Evolutionary conservation across 768 basidiomycete species (phyloP).

Genomic region (Boletus reticuloceps): DNA sequence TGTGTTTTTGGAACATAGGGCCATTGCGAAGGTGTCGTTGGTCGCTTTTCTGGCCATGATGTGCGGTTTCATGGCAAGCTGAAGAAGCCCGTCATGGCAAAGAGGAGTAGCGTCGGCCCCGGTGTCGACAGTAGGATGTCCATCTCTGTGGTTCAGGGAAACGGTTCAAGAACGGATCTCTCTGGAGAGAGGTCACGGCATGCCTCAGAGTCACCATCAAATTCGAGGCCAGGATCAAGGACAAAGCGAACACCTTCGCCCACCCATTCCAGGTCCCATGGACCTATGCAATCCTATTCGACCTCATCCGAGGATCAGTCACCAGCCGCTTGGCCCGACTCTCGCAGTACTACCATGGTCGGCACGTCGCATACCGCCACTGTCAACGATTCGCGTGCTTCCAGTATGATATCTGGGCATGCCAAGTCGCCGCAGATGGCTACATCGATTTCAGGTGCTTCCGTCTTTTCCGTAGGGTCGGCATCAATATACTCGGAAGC

Average conservation of each 20-base stretch:
- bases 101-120: conserved; percentile 39
- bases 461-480: conserved; percentile 26
- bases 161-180: neutral
- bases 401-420: conserved; percentile 9
- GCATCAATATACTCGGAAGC: conserved; percentile 26
- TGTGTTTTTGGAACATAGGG: conserved; percentile 46
- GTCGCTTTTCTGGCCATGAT: conserved; percentile 59
- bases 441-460: conserved; percentile 27
- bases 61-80: conserved; percentile 73
- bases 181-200: conserved; percentile 4
- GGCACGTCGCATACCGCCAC: neutral
- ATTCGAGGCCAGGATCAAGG: conserved; percentile 18
- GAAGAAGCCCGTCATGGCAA: conserved; percentile 78
- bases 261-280: conserved; percentile 9
- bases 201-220: conserved; percentile 17
- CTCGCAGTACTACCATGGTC: conserved; percentile 3
- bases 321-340: neutral
- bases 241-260: conserved; percentile 19
- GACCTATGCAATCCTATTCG: conserved; percentile 15
- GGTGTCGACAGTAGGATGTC: conserved; percentile 14
- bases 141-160: conserved; percentile 16
- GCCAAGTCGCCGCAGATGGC: conserved; percentile 19
- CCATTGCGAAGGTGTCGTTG: conserved; percentile 85
- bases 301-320: conserved; percentile 15
- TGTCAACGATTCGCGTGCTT: neutral